A percentile compares a stretch with the other conserved stretches of the same genome.
These are phyloP conservation scores for Naematelia encephala DNA, from an alignment of 768 basidiomycete species.

Conservation along the genomic window DNA sequence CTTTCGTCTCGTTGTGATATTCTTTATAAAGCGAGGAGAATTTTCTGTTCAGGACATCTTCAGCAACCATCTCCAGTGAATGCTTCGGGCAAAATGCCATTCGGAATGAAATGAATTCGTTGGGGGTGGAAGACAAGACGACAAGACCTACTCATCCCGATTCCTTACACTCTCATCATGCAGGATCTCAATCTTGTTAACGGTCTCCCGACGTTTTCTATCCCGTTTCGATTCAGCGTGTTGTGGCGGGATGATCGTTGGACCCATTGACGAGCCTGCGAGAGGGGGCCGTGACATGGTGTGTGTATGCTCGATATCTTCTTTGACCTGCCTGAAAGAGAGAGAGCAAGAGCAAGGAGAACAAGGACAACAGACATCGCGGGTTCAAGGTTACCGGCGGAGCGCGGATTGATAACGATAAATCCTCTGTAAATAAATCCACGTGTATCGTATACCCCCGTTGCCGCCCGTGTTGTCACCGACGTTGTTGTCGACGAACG, in stretches of 20 bases:
- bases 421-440: no score
- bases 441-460: no score
- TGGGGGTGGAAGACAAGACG: neutral
- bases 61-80: conserved; percentile 3
- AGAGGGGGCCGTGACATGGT: conserved; percentile 6
- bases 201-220: conserved; percentile 53
- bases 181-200: conserved; percentile 53
- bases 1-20: conserved; percentile 45
- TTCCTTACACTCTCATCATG: conserved; percentile 52
- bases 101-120: no score
- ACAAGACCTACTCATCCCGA: conserved; percentile 46
- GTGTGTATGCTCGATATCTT: no score
- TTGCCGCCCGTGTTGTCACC: neutral
- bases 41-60: conserved; percentile 32
- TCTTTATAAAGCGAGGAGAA: conserved; percentile 48
- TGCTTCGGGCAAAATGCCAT: no score
- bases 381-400: no score
- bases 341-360: no score
- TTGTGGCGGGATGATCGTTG: conserved; percentile 42
- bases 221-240: conserved; percentile 51
- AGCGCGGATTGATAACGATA: no score
- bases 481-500: neutral
- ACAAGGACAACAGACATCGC: no score
- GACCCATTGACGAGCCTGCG: neutral
- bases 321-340: no score